phyloP scores from a whole-genome alignment of 768 basidiomycete species.

The Suillus alpinus region DNA sequence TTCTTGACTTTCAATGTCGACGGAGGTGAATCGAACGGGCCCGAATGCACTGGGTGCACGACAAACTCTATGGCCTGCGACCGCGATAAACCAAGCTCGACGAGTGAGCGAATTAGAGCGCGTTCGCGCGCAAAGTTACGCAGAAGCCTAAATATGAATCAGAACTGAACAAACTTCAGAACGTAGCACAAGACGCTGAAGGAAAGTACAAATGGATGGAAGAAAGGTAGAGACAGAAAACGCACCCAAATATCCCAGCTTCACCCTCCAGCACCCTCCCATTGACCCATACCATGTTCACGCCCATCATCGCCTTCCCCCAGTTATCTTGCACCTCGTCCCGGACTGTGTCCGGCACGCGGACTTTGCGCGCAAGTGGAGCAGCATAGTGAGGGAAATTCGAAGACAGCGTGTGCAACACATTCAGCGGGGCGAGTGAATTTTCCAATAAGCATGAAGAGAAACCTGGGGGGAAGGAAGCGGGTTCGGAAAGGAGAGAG shows the following conservation, averaged over 20 bases:
- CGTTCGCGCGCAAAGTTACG: conserved; percentile 75
- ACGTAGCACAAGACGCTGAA: neutral
- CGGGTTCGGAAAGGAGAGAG: conserved; percentile 49
- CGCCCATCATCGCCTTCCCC: conserved; percentile 46
- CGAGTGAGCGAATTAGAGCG: conserved; percentile 53
- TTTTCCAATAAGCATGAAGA: conserved; percentile 19
- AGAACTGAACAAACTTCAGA: neutral
- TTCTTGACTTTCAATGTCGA: neutral
- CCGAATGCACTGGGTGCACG: conserved; percentile 57
- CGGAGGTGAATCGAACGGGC: conserved; percentile 8
- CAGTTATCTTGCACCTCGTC: conserved; percentile 61
- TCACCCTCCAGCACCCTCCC: conserved; percentile 71
- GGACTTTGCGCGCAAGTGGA: conserved; percentile 67
- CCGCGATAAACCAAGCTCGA: conserved; percentile 58
- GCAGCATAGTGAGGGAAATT: conserved; percentile 88
- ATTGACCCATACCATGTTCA: conserved; percentile 76
- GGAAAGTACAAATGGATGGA: neutral
- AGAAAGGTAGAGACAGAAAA: neutral
- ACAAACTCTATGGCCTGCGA: conserved; percentile 71
- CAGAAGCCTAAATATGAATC: conserved; percentile 46
- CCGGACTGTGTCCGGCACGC: conserved; percentile 45
- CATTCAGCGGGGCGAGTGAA: conserved; percentile 12
- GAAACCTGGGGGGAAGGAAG: conserved; percentile 35
- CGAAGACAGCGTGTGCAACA: conserved; percentile 68
- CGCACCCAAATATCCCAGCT: conserved; percentile 49